Percentiles rank a stretch among this genome's conserved stretches.
Evolutionary conservation across 2,329 filamentous ascomycete species (phyloP).

Genomic region (Cercospora brassicicola): DNA sequence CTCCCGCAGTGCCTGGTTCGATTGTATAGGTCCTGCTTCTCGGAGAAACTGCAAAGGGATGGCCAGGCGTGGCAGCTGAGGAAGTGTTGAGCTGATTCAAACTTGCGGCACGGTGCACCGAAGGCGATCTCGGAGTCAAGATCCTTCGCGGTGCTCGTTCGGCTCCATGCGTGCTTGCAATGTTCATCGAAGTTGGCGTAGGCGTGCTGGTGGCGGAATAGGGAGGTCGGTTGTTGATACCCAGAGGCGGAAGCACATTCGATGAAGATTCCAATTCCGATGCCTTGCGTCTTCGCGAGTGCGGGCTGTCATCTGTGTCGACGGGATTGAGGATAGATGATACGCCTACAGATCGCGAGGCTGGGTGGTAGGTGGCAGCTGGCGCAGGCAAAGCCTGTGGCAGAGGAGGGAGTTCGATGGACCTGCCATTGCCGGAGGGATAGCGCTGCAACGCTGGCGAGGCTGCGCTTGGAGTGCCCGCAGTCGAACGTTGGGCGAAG

Average conservation of each 20-base stretch:
- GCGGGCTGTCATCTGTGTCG: constrained; percentile 39
- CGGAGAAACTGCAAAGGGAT: constrained; percentile 48
- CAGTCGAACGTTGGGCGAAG: constrained; percentile 10
- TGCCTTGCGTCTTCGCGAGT: constrained; percentile 43
- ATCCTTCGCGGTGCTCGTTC: constrained; percentile 45
- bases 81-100: constrained; percentile 46
- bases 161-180: constrained; percentile 8
- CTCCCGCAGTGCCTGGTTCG: constrained; percentile 48
- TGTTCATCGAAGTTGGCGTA: constrained; percentile 25
- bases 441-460: constrained; percentile 22
- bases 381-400: constrained; percentile 25
- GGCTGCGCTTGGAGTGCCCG: constrained; percentile 13
- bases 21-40: constrained; percentile 45
- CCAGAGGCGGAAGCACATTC: constrained; percentile 37
- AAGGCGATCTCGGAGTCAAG: constrained; percentile 60
- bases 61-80: constrained; percentile 49
- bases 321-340: constrained; percentile 50
- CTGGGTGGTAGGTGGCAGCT: constrained; percentile 28
- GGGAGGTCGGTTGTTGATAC: constrained; percentile 12
- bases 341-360: constrained; percentile 44
- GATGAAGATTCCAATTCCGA: constrained; percentile 48
- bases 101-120: constrained; percentile 52
- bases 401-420: constrained; percentile 37
- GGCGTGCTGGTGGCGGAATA: constrained; percentile 26
- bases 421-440: constrained; percentile 21